Percentiles rank a stretch among this genome's conserved stretches.
Conservation (phyloP, 108 stramenopile species). For the Tribonema minus region DNA sequence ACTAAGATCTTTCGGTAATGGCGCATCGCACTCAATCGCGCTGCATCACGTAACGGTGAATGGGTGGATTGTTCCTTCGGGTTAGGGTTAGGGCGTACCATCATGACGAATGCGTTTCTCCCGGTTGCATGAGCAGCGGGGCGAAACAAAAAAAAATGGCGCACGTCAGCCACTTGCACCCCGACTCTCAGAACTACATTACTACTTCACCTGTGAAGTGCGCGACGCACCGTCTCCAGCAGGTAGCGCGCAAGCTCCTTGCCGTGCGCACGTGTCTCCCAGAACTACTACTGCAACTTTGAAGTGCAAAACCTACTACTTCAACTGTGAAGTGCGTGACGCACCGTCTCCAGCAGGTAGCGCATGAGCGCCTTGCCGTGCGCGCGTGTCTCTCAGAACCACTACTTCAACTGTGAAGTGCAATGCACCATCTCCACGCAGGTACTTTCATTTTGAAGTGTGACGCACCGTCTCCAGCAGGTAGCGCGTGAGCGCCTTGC, state of each 20-base stretch:
- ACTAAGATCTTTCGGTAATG: not conserved
- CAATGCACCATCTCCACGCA: not conserved
- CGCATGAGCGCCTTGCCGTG: conserved; percentile 1
- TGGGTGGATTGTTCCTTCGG: not conserved
- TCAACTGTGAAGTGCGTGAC: no score
- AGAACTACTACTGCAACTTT: no score
- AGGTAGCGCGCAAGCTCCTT: not conserved
- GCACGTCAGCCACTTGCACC: no score
- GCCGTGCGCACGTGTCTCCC: conserved; percentile 14
- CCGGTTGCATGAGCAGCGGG: not conserved
- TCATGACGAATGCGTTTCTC: not conserved
- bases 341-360: not conserved
- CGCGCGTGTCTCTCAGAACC: conserved; percentile 6
- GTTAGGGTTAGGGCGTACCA: not conserved
- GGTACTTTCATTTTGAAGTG: no score
- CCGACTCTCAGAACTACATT: conserved; percentile 8
- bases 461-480: conserved; percentile 17
- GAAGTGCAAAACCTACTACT: no score
- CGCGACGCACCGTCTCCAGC: conserved; percentile 5
- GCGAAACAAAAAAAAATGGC: not conserved
- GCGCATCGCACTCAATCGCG: no score
- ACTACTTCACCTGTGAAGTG: no score
- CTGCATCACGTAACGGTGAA: no score
- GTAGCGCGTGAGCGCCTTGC: not conserved
- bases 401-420: no score